A percentile compares a stretch with the other conserved stretches of the same genome.
Conservation (phyloP, 179 eudicot species). For the Carnegiea gigantea region DNA sequence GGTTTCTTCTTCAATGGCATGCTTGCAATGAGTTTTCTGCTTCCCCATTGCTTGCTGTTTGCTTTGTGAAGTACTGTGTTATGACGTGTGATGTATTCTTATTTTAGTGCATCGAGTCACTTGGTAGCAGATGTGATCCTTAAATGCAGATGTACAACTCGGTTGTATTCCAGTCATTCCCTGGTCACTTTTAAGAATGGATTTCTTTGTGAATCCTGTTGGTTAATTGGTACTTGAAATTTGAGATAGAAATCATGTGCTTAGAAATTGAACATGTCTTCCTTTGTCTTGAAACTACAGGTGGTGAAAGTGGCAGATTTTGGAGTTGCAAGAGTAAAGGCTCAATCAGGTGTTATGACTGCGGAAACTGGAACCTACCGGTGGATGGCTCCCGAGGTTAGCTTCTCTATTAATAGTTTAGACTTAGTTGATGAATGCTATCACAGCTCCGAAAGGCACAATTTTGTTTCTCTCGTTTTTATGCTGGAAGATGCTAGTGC, state of each 20-base stretch:
- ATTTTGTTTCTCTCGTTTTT: no score
- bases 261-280: background rate
- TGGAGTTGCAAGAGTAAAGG: slow-evolving; percentile 80
- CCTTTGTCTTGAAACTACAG: slow-evolving; percentile 30
- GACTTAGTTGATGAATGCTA: background rate
- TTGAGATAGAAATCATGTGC: background rate
- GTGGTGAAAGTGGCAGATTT: slow-evolving; percentile 85
- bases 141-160: background rate
- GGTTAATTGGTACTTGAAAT: background rate
- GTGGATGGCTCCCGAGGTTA: slow-evolving; percentile 95
- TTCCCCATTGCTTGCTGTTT: background rate
- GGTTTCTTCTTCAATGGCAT: background rate
- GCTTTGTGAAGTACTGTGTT: background rate
- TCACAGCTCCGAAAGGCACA: background rate
- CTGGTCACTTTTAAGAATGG: background rate
- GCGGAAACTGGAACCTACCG: slow-evolving; percentile 89
- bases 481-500: no score
- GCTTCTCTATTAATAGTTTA: background rate
- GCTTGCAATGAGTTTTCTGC: background rate
- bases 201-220: background rate
- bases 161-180: background rate
- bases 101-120: background rate
- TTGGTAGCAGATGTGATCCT: background rate
- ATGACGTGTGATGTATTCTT: background rate
- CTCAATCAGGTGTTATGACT: slow-evolving; percentile 82